Evolutionary conservation across 2,329 filamentous ascomycete species (phyloP).

Genomic region (Ophiostoma novo-ulmi): DNA sequence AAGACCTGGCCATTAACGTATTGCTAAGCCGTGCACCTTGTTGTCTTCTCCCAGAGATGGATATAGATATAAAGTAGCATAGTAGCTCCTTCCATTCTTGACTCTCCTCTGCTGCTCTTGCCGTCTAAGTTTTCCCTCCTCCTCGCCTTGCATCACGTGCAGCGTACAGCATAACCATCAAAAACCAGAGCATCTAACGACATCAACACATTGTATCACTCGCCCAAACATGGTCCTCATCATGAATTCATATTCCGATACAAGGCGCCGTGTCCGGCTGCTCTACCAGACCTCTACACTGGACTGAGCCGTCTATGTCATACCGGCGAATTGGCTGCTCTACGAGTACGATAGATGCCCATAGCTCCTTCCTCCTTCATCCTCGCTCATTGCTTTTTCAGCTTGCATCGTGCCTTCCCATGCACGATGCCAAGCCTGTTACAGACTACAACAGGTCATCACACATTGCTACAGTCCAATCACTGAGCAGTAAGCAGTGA

Average conservation of each 20-base stretch:
- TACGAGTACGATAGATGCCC: not conserved
- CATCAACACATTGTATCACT: not conserved
- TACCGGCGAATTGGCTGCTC: not conserved
- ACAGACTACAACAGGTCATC: constrained; percentile 3
- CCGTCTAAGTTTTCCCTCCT: not conserved
- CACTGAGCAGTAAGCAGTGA: not conserved
- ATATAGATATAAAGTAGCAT: not conserved
- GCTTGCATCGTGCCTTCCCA: constrained; percentile 9
- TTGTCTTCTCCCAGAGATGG: not conserved
- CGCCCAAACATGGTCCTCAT: not conserved
- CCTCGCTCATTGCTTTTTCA: not conserved
- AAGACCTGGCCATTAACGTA: not conserved
- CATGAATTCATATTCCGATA: not conserved
- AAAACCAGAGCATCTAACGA: too few relatives aligned
- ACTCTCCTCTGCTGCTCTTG: not conserved
- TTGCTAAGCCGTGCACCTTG: constrained; percentile 6
- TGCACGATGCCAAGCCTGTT: constrained; percentile 24
- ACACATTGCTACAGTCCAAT: not conserved
- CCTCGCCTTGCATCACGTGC: not conserved
- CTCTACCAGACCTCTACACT: not conserved
- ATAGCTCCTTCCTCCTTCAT: not conserved
- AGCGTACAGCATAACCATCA: not conserved
- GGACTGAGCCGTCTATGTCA: not conserved
- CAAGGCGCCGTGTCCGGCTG: not conserved
- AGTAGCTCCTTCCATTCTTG: not conserved